Base-by-base conservation (phyloP, 192 early-diverging fungal species). In the Funneliformis mosseae region DNA sequence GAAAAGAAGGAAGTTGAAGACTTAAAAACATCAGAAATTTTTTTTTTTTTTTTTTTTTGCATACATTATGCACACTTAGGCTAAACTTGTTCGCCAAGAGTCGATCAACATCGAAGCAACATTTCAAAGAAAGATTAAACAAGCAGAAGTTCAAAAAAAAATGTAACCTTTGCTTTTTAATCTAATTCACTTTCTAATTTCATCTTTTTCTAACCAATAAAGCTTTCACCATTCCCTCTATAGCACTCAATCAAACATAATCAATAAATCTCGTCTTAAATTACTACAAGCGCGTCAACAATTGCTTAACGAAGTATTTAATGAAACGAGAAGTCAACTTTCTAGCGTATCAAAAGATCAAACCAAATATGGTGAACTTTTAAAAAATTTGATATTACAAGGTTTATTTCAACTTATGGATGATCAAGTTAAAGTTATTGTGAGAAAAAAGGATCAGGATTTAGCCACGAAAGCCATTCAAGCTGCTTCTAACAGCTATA, bases 81-180 rank as follows among this genome's bases (percentile, higher is more conserved):
- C 96, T 85, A 99, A 99, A 85, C 91, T 98, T 63, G 98, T 99
- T 28, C 95, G 98, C 67, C 94, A 96, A 86, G 98, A 99, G 86
- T 94, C 97, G 25, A 89, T 98, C 83, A 96, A 95, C 81, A 98
- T 99, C 80, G 98, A 99, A 75, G 93, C 94, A 79, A 91, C 94
- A 78, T 99, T 96, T 89, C 92, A 96, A 83, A 95, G 96, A 87
- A 98, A 99, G 86, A 91, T 95, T 78, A 99, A 99, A 89, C 98
- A 98, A 88, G 94, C 94, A 23, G 95, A 99, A 86, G 92, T 98
- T 21, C 93, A 97, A 88, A 93, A 95, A 79, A 94, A 96, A 81
- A 99, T 99, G 93, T 95, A 88, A 25, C 14, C 27, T 48, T 9
- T 28, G 23, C 45, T 42, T n/a, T 45, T n/a, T 38, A 78, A 23